Base-by-base conservation (phyloP, 768 basidiomycete species). In the Suillus placidus region DNA sequence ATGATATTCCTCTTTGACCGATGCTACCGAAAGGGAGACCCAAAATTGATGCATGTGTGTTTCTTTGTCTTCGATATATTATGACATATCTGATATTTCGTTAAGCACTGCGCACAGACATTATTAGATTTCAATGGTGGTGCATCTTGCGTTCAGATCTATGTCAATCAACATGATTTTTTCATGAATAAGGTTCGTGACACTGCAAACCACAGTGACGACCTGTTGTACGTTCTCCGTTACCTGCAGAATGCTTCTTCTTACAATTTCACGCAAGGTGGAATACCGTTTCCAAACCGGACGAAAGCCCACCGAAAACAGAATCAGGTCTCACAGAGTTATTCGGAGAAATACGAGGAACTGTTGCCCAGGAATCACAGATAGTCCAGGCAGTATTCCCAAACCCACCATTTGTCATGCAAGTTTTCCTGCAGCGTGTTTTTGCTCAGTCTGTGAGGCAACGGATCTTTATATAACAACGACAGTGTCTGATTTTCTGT, bases 121-220 rank as follows among this genome's bases (percentile, higher is more conserved):
- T 81, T 99, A 7, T 85, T 97, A 20, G 97, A 99, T 76, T 99
- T 99, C 80, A 99, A 99, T 69, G 97, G 97, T 7, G 97, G 97
- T 10, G 83, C 92, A 52, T 97, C 95, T 0, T 99, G 97, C 73
- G 92, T 99, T 6, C 96, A 98, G 77, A 94, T 99, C 14, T 99
- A 99, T 72, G 97, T 99, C 63, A 99, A 99, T 72, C 97, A 99
- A 74, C 97, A 99, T 71, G 97, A 99, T 75, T 99, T 99, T 82
- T 99, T 99, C 83, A 98, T 99, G 76, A 96, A 96, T 74, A 87
- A 93, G 62, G 88, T 94, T 45, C 88, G 91, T 42, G 90, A 89
- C 61, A 82, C 82, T 38, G 83, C 84, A 66, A 78, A 84, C 16
- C 78, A 79, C 47, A 82, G 86, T 38, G 88, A 90, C 71, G 81